phyloP scores from a whole-genome alignment of 2,329 filamentous ascomycete genomes.

The Rhynchosporium graminicola region DNA sequence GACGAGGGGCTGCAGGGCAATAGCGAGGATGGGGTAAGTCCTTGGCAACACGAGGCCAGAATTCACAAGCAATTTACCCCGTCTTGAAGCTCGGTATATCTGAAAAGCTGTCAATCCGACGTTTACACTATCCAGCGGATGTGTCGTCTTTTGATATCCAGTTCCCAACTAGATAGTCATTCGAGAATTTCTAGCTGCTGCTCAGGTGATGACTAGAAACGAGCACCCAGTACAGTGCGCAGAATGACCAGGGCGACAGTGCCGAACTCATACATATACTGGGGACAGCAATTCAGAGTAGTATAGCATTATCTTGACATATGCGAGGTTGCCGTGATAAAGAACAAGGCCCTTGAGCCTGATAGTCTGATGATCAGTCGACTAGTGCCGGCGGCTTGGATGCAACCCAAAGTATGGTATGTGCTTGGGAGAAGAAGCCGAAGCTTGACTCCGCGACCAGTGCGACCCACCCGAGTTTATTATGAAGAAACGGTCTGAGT shows the following conservation, averaged over 20 bases:
- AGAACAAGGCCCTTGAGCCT: background rate
- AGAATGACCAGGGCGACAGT: background rate
- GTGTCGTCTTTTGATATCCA: background rate
- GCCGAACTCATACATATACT: background rate
- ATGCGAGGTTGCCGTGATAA: constrained; percentile 4
- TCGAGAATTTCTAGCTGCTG: background rate
- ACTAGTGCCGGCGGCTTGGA: constrained; percentile 7
- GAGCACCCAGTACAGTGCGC: no score
- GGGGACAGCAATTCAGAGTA: background rate
- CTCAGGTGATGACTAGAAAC: constrained; percentile 5
- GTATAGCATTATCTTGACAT: background rate
- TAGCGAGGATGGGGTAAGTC: constrained; percentile 2
- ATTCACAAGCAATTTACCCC: background rate
- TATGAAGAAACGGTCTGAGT: constrained; percentile 7
- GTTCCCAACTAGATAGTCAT: background rate
- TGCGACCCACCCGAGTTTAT: background rate
- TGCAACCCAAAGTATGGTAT: constrained; percentile 7
- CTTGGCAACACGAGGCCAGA: background rate
- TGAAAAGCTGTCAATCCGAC: background rate
- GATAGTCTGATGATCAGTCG: constrained; percentile 9
- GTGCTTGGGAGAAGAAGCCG: constrained; percentile 14
- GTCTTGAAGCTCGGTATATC: background rate
- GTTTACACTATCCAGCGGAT: background rate
- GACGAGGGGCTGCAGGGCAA: background rate
- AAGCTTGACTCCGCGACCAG: constrained; percentile 20